These are phyloP conservation scores for Epicoccum nigrum DNA, from an alignment of 2,329 filamentous ascomycete genomes.

Conservation along the genomic window DNA sequence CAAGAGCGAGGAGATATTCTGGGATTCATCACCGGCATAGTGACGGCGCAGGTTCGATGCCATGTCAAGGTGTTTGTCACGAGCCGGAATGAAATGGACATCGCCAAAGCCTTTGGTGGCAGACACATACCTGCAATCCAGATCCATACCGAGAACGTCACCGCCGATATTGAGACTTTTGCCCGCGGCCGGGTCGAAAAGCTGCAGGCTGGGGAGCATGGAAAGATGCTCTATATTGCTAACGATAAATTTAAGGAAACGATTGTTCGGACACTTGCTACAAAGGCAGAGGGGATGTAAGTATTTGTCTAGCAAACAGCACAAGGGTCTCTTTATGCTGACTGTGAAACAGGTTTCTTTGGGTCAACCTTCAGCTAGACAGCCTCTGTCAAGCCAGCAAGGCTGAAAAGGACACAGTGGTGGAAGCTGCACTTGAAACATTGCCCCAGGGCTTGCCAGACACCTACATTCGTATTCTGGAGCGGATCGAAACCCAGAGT, in stretches of 20 bases:
- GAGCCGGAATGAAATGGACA: slow-evolving; percentile 28
- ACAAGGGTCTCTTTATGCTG: neutral
- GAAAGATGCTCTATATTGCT: slow-evolving; percentile 24
- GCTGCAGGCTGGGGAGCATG: slow-evolving; percentile 13
- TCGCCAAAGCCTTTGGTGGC: slow-evolving; percentile 22
- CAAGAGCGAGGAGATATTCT: slow-evolving; percentile 11
- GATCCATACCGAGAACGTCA: slow-evolving; percentile 23
- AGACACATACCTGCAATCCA: slow-evolving; percentile 24
- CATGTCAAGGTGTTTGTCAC: slow-evolving; percentile 27
- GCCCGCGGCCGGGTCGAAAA: slow-evolving; percentile 18
- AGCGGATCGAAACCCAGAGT: slow-evolving; percentile 22
- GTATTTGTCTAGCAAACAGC: neutral
- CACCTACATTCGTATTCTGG: slow-evolving; percentile 27
- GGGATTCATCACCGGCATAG: slow-evolving; percentile 15
- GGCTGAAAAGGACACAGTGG: slow-evolving; percentile 12
- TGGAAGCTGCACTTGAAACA: slow-evolving; percentile 20
- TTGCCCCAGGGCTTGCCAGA: slow-evolving; percentile 21
- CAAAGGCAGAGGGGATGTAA: slow-evolving; percentile 31
- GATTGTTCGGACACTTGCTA: slow-evolving; percentile 20
- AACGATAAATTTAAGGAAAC: slow-evolving; percentile 19
- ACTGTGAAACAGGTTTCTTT: slow-evolving; percentile 24
- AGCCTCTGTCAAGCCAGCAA: slow-evolving; percentile 24
- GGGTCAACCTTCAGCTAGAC: slow-evolving; percentile 29
- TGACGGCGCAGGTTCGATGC: slow-evolving; percentile 8
- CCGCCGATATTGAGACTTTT: slow-evolving; percentile 24